These are phyloP conservation scores for Calocybe cyanea DNA, from an alignment of 768 basidiomycete species.

Conservation along the genomic window DNA sequence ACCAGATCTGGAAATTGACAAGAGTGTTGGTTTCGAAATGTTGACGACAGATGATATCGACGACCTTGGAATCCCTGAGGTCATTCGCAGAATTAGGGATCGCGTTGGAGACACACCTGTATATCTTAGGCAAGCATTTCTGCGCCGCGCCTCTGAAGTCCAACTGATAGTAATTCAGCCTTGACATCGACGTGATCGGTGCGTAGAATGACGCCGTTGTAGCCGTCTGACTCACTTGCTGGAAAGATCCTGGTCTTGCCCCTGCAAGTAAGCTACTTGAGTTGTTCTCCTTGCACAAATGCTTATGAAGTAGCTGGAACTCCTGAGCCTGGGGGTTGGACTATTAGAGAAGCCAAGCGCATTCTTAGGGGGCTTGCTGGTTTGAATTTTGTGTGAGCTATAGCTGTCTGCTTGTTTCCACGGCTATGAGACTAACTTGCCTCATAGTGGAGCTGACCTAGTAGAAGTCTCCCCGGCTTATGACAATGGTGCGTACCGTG, in stretches of 20 bases:
- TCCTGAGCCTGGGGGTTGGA: conserved; percentile 84
- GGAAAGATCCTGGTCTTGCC: conserved; percentile 68
- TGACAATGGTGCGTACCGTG: conserved; percentile 51
- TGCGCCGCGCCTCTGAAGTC: not conserved
- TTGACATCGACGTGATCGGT: conserved; percentile 85
- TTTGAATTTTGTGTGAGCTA: conserved; percentile 73
- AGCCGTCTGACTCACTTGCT: conserved; percentile 3
- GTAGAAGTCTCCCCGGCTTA: conserved; percentile 76
- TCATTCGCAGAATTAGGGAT: conserved; percentile 65
- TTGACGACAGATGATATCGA: conserved; percentile 83
- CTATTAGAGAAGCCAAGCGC: conserved; percentile 75
- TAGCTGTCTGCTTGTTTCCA: not conserved
- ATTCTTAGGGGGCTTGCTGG: conserved; percentile 77
- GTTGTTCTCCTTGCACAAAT: not conserved
- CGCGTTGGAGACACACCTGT: conserved; percentile 74
- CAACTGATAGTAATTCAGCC: conserved; percentile 28
- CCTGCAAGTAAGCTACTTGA: conserved; percentile 53
- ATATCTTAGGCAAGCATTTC: conserved; percentile 58
- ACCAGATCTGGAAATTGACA: conserved; percentile 64
- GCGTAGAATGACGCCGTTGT: not conserved
- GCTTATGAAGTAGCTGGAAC: conserved; percentile 57
- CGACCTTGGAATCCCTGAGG: conserved; percentile 66
- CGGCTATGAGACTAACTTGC: not conserved
- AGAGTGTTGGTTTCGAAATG: conserved; percentile 70
- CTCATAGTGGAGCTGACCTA: conserved; percentile 59